Evolutionary conservation across 345 rosid species (phyloP), one percentile per base, ranked within the genome.

Genomic region (Boechera stricta): DNA sequence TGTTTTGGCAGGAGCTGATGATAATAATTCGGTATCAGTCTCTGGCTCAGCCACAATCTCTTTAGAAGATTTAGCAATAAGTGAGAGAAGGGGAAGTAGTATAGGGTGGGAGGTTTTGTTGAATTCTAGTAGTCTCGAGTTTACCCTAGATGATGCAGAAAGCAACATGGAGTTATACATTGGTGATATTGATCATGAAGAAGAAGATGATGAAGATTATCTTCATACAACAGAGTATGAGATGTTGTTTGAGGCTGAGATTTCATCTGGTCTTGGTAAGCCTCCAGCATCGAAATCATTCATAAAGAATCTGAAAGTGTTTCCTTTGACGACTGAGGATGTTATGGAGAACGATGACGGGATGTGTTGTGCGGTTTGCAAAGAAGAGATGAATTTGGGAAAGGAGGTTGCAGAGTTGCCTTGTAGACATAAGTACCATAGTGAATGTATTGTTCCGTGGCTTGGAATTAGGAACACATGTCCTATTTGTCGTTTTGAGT

Each of bases 361-460:
- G 33, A 82, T 86, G 2, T 88, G 85, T 16, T 94, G 98, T 78
- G 95, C 97, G 1, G 93, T 94, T 57, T 94, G 98, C 42, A 94
- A 90, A 85, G 97, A 94, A 60, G 98, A 90, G 58, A 79, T 94
- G 77, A 76, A 33, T 68, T 80, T 86, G 36, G 97, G 93, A 6
- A 86, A 88, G 60, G 82, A 80, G 35, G 91, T 83, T 49, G 87
- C 84, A 66, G 91, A 88, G 83, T 81, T 94, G 81, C 98, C 97
- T 7, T 94, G 98, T 73, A 66, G 80, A 38, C 98, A 94, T 67
- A 62, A 82, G 69, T 94, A 94, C 76, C 98, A 94, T 74, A 82
- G 91, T 29, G 92, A 92, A 10, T 94, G 98, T 83, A 94, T 94
- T 74, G 71, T 88, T 42, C 92, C 93, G 0, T 94, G 98, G 98